Conservation (phyloP, 805 yeast genomes). For the Jamesozyma rosinii region DNA sequence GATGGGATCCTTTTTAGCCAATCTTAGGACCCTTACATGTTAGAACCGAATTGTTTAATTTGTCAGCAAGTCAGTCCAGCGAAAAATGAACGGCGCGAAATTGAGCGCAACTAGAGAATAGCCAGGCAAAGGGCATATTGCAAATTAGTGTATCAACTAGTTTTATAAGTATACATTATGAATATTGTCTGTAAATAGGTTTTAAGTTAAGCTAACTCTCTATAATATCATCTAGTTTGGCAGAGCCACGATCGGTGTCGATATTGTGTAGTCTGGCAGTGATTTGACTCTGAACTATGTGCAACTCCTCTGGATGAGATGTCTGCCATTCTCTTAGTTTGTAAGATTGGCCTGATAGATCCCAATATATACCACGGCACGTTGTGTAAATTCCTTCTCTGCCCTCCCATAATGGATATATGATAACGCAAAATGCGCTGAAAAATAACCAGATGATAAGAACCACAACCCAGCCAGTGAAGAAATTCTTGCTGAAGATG, state of each 20-base stretch:
- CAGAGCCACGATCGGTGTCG: neutral
- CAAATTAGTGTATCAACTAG: no score
- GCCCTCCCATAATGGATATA: constrained; percentile 71
- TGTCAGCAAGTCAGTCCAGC: neutral
- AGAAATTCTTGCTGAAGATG: constrained; percentile 64
- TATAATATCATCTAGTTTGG: constrained; percentile 4
- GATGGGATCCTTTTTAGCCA: no score
- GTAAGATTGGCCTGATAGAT: constrained; percentile 61
- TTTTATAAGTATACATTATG: no score
- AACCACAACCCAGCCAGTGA: constrained; percentile 84
- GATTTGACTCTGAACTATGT: constrained; percentile 62
- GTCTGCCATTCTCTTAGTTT: constrained; percentile 72
- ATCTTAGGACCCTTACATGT: no score
- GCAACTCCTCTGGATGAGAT: constrained; percentile 62
- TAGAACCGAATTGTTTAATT: neutral
- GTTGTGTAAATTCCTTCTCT: constrained; percentile 56
- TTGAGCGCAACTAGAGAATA: neutral
- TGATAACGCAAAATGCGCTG: constrained; percentile 50
- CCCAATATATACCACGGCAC: constrained; percentile 78
- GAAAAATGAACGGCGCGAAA: neutral
- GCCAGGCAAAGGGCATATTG: neutral
- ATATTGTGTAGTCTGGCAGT: constrained; percentile 28
- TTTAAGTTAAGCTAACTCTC: neutral
- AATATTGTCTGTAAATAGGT: neutral
- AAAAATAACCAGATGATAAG: constrained; percentile 74